Evolutionary conservation across 2,329 filamentous ascomycete species (phyloP).

Genomic region (Pseudogymnoascus verrucosus): DNA sequence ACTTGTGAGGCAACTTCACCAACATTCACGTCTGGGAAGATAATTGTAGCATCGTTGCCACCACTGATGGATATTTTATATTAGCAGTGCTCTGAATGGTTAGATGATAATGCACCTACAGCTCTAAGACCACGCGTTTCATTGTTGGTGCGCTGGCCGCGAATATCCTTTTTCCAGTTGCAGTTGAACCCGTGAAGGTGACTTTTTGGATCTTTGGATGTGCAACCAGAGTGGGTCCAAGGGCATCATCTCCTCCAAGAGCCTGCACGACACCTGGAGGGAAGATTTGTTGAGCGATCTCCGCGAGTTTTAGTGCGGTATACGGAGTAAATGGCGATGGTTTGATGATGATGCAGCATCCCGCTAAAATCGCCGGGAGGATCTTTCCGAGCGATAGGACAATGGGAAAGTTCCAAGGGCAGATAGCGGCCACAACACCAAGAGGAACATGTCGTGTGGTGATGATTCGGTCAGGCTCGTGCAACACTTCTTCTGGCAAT

Average conservation of each 20-base stretch:
- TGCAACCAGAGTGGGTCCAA: conserved; percentile 46
- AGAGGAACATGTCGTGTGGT: conserved; percentile 38
- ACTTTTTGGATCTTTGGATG: conserved; percentile 49
- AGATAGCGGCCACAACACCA: conserved; percentile 46
- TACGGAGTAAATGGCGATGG: conserved; percentile 51
- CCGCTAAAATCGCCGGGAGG: conserved; percentile 40
- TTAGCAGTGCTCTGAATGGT: not conserved
- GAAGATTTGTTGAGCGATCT: conserved; percentile 40
- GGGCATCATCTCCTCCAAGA: conserved; percentile 44
- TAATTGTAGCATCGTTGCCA: conserved; percentile 47
- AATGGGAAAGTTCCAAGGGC: conserved; percentile 52
- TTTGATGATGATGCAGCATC: conserved; percentile 49
- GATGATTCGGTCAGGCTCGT: conserved; percentile 37
- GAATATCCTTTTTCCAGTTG: conserved; percentile 43
- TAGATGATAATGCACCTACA: conserved; percentile 15
- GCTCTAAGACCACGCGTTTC: conserved; percentile 44
- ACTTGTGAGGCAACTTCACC: conserved; percentile 36
- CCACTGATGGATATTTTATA: conserved; percentile 25
- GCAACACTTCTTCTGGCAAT: conserved; percentile 39
- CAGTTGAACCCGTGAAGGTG: conserved; percentile 49
- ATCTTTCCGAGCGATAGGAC: conserved; percentile 44
- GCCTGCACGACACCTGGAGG: conserved; percentile 50
- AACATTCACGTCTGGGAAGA: conserved; percentile 46
- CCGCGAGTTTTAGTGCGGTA: conserved; percentile 42
- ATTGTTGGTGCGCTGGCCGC: conserved; percentile 41